A percentile compares a stretch with the other conserved stretches of the same genome.
phyloP scores from a whole-genome alignment of 306 rosid genomes.

The Castanopsis chinensis region DNA sequence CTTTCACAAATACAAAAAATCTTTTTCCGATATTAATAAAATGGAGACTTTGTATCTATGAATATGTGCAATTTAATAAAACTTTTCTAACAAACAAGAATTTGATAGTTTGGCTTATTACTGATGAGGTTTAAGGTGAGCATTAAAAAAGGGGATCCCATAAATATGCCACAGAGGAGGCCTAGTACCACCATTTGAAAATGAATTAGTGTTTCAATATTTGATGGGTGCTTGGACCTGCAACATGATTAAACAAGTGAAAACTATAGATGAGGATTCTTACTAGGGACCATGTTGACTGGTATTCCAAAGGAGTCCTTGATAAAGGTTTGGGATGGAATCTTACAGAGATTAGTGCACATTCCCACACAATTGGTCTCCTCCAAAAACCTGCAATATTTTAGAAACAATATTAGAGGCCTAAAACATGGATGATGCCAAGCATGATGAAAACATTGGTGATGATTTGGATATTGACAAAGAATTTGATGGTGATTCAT shows the following conservation, averaged over 20 bases:
- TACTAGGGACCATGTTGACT: conserved; percentile 89
- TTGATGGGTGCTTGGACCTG: not conserved
- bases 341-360: conserved; percentile 86
- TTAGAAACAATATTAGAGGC: not conserved
- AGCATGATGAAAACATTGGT: conserved; percentile 8
- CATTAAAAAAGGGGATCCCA: too few species aligned
- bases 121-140: not conserved
- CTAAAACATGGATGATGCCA: conserved; percentile 6
- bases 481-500: conserved; percentile 28
- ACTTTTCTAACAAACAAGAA: not conserved
- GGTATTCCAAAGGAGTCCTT: conserved; percentile 79
- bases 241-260: not conserved
- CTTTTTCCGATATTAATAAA: too few species aligned
- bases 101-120: not conserved
- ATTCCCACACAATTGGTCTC: conserved; percentile 80
- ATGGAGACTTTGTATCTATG: not conserved
- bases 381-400: conserved; percentile 71
- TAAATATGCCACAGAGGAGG: too few species aligned
- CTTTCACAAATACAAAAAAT: not conserved
- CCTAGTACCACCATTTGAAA: too few species aligned
- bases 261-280: conserved; percentile 28
- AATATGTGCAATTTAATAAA: not conserved
- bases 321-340: conserved; percentile 75
- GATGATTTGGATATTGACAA: conserved; percentile 39
- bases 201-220: too few species aligned